These are phyloP conservation scores for Colletotrichum endophyticum DNA, from an alignment of 2,329 filamentous ascomycete genomes.

Conservation along the genomic window DNA sequence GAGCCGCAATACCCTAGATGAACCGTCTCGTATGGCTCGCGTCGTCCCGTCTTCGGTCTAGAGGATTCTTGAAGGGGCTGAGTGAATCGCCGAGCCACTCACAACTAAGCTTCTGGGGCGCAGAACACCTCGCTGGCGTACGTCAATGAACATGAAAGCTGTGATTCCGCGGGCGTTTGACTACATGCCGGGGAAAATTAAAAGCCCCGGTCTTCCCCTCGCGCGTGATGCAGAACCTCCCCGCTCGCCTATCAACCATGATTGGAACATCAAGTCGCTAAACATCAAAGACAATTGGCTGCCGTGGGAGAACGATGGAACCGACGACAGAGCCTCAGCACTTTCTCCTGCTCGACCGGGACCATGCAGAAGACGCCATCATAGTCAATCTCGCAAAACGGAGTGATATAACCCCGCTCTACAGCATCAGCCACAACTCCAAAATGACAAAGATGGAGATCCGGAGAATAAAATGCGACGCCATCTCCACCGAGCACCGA, in stretches of 20 bases:
- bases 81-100: background rate
- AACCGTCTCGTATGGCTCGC: background rate
- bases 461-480: background rate
- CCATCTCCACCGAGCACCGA: background rate
- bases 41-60: constrained; percentile 2
- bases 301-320: background rate
- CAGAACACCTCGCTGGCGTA: background rate
- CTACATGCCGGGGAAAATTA: background rate
- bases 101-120: background rate
- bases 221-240: fast-evolving
- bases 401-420: background rate
- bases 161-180: background rate
- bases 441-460: constrained; percentile 17
- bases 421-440: background rate
- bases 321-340: background rate
- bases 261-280: background rate
- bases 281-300: background rate
- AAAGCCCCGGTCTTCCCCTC: background rate
- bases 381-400: background rate
- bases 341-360: background rate
- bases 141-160: background rate
- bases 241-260: background rate
- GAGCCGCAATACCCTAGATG: background rate
- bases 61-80: background rate
- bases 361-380: background rate